Evolutionary conservation across 306 rosid genomes (phyloP), one percentile per base, ranked within the genome.

Genomic region (Fragaria iinumae): DNA sequence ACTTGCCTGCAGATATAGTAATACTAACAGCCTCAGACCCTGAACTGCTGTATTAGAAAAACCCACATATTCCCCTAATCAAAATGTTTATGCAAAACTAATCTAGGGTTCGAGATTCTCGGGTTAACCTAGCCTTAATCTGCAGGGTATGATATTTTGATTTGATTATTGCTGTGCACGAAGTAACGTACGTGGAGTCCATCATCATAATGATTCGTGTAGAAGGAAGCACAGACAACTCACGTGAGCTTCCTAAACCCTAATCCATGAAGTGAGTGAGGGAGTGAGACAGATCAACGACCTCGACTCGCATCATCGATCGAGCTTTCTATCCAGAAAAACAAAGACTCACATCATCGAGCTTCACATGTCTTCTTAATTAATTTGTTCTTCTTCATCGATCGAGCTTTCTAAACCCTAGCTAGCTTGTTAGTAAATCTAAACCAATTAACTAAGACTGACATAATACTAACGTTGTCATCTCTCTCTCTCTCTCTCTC

Each of bases 161-260:
- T 23, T 34, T 10, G 56, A 43, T 21, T 34, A 65, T 36, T 36
- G 11, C n/a, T 32, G 13, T 7, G 17, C 69, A 65, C 68, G 11
- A 72, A 55, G 21, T 21, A 8, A 13, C 49, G 77, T 4, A 14
- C 39, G 68, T 73, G 55, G 68, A 57, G 17, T 8, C 16, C 68
- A 25, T 57, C 0, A 8, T 56, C 2, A 9, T 64, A 18, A 27
- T n/a, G 72, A 73, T 23, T 44, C 70, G 3, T 43, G 73, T 9
- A 49, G 39, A 20, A 18, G 59, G 41, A 71, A 57, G 39, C 57
- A 72, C 2, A 67, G 79, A 77, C 73, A 73, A 23, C 67, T 67
- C 81, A 72, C 71, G 79, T 72, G 85, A 77, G 18, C 41, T n/a
- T 41, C 71, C 62, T 11, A 20, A 29, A 29, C 10, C 27, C 67